Evolutionary conservation across 305 asterid genomes (phyloP), one percentile per base, ranked within the genome.

Genomic region (Plantago coronopus): DNA sequence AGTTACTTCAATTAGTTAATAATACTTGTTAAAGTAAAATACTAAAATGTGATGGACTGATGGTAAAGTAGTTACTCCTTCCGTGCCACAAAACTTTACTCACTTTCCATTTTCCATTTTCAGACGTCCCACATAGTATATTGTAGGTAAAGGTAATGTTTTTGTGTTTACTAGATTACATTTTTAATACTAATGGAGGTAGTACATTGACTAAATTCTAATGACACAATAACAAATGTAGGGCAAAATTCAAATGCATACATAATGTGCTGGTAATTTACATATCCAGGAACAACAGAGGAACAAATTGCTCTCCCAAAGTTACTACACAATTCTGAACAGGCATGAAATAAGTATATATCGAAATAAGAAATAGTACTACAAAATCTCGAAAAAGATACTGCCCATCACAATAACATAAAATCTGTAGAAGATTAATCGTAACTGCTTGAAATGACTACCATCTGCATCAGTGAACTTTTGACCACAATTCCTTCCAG

Each of bases 281-380:
- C 58, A 53, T 22, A 16, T 37, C 17, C 58, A 16, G 40, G 10
- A 51, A 23, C 15, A 57, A 18, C 62, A 38, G 11, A 57, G 46
- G 20, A 40, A 19, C 4, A 5, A 57, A 57, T 11, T 4, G 31
- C 17, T 57, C 25, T 37, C 20, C n/a, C 12, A 57, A 38, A 34
- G 16, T 17, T 57, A 40, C 62, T 57, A 22, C 16, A 57, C 6
- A 9, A 7, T 18, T 25, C 62, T 23, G 40, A 57, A 19, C 49
- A 57, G 37, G 48, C 49, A 43, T 40, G 20, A 19, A 38, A 57
- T 57, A 40, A 57, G 49, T 57, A 34, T 57, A n/a, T 57, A 14
- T 57, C 17, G 62, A 40, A 21, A 34, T 17, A 37, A 12, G 25
- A 48, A 7, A 48, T 18, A 38, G 54, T 3, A 19, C 60, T 16